These are phyloP conservation scores for Vigna mungo DNA, from an alignment of 306 rosid species.

Conservation along the genomic window DNA sequence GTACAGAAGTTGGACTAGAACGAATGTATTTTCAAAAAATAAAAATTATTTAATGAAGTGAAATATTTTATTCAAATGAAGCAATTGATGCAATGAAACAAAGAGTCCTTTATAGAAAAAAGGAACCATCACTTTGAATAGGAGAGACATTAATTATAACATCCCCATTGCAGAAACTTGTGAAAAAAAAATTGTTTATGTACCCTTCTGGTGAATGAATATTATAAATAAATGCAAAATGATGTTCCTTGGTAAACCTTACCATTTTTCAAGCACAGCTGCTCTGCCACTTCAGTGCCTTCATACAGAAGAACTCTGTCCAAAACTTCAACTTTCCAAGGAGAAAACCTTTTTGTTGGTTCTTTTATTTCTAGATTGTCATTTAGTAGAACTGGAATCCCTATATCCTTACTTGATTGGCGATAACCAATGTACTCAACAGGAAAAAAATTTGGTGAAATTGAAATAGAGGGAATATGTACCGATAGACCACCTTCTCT, in stretches of 20 bases:
- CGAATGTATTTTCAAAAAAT: neutral
- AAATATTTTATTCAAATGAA: neutral
- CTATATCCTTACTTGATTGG: conserved; percentile 54
- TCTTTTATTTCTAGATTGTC: conserved; percentile 58
- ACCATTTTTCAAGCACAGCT: conserved; percentile 88
- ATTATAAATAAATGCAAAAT: neutral
- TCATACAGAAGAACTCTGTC: conserved; percentile 89
- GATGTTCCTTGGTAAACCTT: conserved; percentile 47
- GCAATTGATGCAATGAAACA: conserved; percentile 28
- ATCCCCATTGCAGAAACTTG: conserved; percentile 19
- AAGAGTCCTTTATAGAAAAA: conserved; percentile 17
- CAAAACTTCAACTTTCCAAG: conserved; percentile 83
- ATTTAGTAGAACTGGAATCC: conserved; percentile 53
- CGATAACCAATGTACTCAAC: conserved; percentile 64
- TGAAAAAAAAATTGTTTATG: neutral
- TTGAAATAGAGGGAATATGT: conserved; percentile 77
- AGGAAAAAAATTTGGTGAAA: conserved; percentile 69
- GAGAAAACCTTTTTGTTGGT: conserved; percentile 55
- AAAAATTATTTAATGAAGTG: neutral
- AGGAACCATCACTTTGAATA: neutral
- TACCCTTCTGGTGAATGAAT: neutral
- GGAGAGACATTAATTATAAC: conserved; percentile 13
- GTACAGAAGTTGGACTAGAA: neutral
- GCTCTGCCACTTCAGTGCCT: conserved; percentile 80
- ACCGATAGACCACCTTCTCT: conserved; percentile 82